phyloP scores from a whole-genome alignment of 805 yeast species.

The Teunomyces atbi region DNA sequence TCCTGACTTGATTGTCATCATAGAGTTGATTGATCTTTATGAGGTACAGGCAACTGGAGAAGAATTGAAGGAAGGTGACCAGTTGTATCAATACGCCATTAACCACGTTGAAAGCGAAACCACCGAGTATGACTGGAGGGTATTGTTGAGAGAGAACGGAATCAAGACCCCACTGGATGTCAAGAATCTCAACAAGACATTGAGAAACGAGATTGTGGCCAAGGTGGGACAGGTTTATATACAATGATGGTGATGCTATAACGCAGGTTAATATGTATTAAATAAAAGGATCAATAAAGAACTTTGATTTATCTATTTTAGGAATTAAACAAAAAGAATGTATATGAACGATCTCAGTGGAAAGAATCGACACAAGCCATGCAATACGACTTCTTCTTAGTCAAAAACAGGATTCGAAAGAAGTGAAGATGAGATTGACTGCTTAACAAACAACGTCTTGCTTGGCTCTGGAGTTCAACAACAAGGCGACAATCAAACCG shows the following conservation, averaged over 20 bases:
- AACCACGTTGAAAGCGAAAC: conserved; percentile 17
- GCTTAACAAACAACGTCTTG: conserved; percentile 81
- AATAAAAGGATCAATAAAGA: neutral
- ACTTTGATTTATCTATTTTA: conserved; percentile 3
- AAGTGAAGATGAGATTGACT: conserved; percentile 5
- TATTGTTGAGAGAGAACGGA: conserved; percentile 14
- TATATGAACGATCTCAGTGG: conserved; percentile 1
- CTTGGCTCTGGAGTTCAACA: conserved; percentile 96
- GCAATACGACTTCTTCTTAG: conserved; percentile 4
- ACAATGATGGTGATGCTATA: conserved; percentile 6
- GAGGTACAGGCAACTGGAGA: conserved; percentile 22
- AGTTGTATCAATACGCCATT: conserved; percentile 30
- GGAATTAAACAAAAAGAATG: conserved; percentile 5
- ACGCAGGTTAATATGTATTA: conserved; percentile 1
- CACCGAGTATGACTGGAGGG: conserved; percentile 38
- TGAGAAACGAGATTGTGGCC: conserved; percentile 32
- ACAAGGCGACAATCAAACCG: conserved; percentile 96
- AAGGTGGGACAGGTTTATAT: conserved; percentile 38
- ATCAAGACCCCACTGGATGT: conserved; percentile 25
- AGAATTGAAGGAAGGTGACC: conserved; percentile 29
- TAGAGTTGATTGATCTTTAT: conserved; percentile 39
- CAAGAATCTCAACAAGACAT: conserved; percentile 20
- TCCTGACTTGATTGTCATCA: conserved; percentile 34
- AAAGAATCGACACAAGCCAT: conserved; percentile 2
- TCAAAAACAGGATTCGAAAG: conserved; percentile 5